Base-by-base conservation (phyloP, 176 grass and related monocot species). In the Eremochloa ophiuroides region DNA sequence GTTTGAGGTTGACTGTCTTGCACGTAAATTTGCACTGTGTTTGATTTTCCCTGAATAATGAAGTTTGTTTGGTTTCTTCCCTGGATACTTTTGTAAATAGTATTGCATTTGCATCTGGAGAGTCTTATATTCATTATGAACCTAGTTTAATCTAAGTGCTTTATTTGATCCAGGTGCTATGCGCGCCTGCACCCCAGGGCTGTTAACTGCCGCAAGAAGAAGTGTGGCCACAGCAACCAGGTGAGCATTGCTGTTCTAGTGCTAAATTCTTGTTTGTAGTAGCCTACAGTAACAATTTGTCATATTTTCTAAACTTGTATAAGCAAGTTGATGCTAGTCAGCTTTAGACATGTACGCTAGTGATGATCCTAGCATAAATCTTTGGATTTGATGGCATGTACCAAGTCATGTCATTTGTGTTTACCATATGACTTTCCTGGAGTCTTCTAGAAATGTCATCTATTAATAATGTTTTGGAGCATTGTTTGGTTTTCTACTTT, bases 131-230 rank as follows among this genome's bases (percentile, higher is more conserved):
- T 62, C 13, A 16, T 3, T 48, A 39, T 66, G 28, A 53, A 8
- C 17, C 22, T 9, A 14, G 13, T 8, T 10, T 26, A 2, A 26
- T 34, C 14, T 63, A 10, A 1, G 2, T 0, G 8, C 4, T 20
- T 16, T 14, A 1, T 58, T 28, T 71, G 29, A 16, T 4, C 8
- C 55, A 97, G 94, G 71, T 97, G 94, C 82, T 97, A 97, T 58
- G 94, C 94, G 3, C 87, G 94, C 13, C 86, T 97, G 39, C 94
- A 97, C 41, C 94, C 94, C 17, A 93, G 94, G 85, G 94, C 94
- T 79, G 94, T 97, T n/a, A 91, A 97, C 69, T 97, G 94, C 79
- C 94, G 91, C 30, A 97, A 97, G 88, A 97, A 97, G 91, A 97
- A 97, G 59, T 97, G 94, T 79, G 94, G 94, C 46, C 91, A 97